Base-by-base conservation (phyloP, 768 basidiomycete species). In the Termitomyces sp. region DNA sequence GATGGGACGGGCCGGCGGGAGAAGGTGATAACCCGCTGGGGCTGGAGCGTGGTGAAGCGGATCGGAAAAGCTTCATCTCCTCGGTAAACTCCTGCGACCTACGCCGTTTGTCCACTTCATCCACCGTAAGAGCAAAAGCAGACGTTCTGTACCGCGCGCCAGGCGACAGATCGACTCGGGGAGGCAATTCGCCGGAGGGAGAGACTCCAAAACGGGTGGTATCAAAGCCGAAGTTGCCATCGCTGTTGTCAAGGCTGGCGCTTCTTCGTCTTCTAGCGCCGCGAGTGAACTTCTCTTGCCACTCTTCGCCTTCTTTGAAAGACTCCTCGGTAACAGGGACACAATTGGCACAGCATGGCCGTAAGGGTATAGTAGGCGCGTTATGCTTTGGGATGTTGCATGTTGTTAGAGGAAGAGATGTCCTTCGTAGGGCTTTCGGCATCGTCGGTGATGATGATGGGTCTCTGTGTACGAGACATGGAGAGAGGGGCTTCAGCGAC, bases 331-430 rank as follows among this genome's bases (percentile, higher is more conserved):
- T 85, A 55, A 76, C 75, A 33, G 68, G 65, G 38, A 80, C 76
- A 63, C 89, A 91, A 42, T 82, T 78, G 9, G 76, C 66, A 62
- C 89, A 91, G 67, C 89, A 91, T 12, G 83, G 75, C 40, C 89
- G 83, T 15, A 91, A 71, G 7, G 89, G 89, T 1, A 91, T 68
- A 0, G 85, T 89, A 29, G 74, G 58, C 38, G 76, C 67, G 15
- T 76, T 60, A 18, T 70, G 73, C 53, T 66, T 64, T 42, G 60
- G 66, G 18, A 64, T 64, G 16, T 66, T 61, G 45, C 74, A 72
- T n/a, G 68, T 66, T 27, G 76, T 73, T 7, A 71, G 59, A 25
- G 62, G 44, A 68, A 68, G 56, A n/a, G 62, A 42, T 66, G 60
- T 46, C 60, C 50, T 57, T 55, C 68, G 36, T 61, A 69, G 33